Conservation (phyloP, 805 yeast species). For the Yarrowia deformans region DNA sequence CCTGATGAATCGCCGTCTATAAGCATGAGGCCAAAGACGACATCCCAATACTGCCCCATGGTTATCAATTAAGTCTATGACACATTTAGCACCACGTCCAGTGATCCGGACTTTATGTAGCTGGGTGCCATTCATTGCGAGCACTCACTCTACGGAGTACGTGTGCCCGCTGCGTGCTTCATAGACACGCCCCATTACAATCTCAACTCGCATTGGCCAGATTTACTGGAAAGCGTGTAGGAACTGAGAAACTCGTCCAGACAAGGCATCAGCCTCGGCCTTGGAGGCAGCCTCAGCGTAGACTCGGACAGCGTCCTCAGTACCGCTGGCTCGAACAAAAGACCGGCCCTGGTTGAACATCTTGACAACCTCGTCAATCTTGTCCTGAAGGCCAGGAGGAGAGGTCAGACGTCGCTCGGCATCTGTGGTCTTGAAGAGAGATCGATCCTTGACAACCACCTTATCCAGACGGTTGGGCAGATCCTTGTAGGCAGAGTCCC, state of each 20-base stretch:
- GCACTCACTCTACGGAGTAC: not conserved
- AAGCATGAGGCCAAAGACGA: no score
- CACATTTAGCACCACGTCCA: not conserved
- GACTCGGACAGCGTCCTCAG: slow-evolving; percentile 96
- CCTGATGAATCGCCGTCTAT: no score
- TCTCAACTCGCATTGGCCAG: not conserved
- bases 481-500: slow-evolving; percentile 82
- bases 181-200: not conserved
- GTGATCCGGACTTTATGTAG: not conserved
- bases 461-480: slow-evolving; percentile 86
- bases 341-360: slow-evolving; percentile 72
- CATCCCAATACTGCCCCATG: not conserved
- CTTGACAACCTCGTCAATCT: slow-evolving; percentile 70
- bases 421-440: slow-evolving; percentile 79
- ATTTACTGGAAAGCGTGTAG: slow-evolving; percentile 34
- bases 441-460: slow-evolving; percentile 83
- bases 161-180: not conserved
- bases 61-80: not conserved
- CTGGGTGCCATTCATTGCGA: not conserved
- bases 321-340: slow-evolving; percentile 96
- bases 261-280: slow-evolving; percentile 54
- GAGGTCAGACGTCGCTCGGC: slow-evolving; percentile 83
- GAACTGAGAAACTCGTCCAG: slow-evolving; percentile 34
- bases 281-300: slow-evolving; percentile 83
- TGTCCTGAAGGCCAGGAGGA: slow-evolving; percentile 78